Conservation (phyloP, 2,329 filamentous ascomycete species). For the Alternaria arbusti region DNA sequence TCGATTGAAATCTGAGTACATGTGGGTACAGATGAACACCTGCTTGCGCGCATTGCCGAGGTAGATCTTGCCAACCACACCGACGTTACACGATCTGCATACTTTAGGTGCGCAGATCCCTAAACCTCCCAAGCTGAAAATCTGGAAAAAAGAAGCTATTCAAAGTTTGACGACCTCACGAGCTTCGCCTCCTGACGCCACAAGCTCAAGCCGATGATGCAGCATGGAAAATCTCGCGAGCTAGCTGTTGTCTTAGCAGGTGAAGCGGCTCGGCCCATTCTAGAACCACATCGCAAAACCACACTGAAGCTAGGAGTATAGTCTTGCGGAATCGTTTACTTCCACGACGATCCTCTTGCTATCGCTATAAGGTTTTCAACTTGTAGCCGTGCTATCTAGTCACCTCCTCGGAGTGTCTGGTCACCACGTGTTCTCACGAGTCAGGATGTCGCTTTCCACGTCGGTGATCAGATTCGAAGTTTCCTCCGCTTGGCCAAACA, state of each 20-base stretch:
- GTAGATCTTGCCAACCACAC: not conserved
- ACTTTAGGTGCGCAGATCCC: not conserved
- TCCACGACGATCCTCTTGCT: not conserved
- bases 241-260: not conserved
- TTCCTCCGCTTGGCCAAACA: not conserved
- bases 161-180: not conserved
- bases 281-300: not conserved
- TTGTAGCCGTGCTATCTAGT: conserved; percentile 2
- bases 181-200: not conserved
- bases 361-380: not conserved
- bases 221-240: not conserved
- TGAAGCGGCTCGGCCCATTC: conserved; percentile 5
- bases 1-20: not conserved
- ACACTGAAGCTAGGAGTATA: not conserved
- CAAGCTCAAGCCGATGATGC: not conserved
- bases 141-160: not conserved
- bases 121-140: not conserved
- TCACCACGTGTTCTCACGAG: conserved; percentile 3
- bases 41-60: not conserved
- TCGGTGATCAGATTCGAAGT: not conserved
- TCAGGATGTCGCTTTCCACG: conserved; percentile 2
- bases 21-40: not conserved
- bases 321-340: not conserved
- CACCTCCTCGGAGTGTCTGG: not conserved
- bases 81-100: not conserved